Evolutionary conservation across 108 stramenopile species (phyloP), one percentile per base, ranked within the genome.

Genomic region (Nannochloropsis oceanica): DNA sequence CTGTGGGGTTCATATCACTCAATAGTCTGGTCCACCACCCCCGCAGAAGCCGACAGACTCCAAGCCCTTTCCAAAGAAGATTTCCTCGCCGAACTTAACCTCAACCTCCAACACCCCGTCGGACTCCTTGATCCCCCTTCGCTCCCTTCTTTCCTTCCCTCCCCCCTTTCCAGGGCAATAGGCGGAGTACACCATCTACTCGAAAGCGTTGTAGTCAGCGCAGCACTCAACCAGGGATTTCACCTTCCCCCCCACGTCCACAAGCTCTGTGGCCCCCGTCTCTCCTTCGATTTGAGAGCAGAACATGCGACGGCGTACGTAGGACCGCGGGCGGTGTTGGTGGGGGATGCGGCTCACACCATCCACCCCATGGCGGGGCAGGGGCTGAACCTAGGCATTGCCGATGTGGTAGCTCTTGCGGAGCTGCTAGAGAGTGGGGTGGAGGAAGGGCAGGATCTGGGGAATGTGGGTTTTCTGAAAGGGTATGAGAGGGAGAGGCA

Each of bases 301-400:
- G 43, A 50, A 81, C 87, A 88, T 26, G 84, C 87, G 25, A 25
- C 46, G 22, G 27, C 34, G 20, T 88, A 84, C 81, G 83, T 84
- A 11, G 84, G 73, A 7, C 44, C 42, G 11, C 43, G 87, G 46
- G 87, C 93, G 14, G 95, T 94, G 0, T 86, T 98, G 80, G 92
- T 96, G 8, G 96, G 97, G 42, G 97, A 98, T 92, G 96, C 97
- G 0, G 97, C 97, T 10, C 97, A 98, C 91, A 95, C 95, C 0
- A 92, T 98, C 25, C 97, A 98, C 92, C 97, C 96, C 20, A 95
- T 97, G 95, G 97, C 97, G 11, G 97, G 97, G 34, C 97, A 98
- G 86, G 96, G 96, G 0, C 92, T 98, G 80, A 98, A 98, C 92
- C 91, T 98, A 22, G 97, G 97, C 44, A 86, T 98, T 81, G 94